Base-by-base conservation (phyloP, 2,329 filamentous ascomycete species). In the Fusarium sp. region DNA sequence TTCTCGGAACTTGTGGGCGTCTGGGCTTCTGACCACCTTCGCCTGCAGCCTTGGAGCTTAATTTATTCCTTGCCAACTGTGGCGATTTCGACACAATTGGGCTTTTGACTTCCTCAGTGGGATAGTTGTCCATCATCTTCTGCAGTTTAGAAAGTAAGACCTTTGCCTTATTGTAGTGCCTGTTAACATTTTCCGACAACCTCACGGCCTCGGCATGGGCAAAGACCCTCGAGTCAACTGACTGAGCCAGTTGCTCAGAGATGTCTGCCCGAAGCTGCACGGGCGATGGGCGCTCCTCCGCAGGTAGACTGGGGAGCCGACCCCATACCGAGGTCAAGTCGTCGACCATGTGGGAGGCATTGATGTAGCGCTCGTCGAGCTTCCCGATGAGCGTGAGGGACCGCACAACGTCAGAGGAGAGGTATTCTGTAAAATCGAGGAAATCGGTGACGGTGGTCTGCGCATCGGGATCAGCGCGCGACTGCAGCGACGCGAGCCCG, bases 371-470 rank as follows among this genome's bases (percentile, higher is more conserved):
- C 72, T 88, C 80, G 80, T 93, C 91, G 63, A 93, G 90, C 73
- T 92, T 88, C 63, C 89, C 88, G 70, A 93, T 91, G 40, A 93
- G 85, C 5, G 89, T 91, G 52, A 93, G 84, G 27, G 91, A 93
- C 66, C 91, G 89, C 71, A 88, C 85, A 77, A 93, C 88, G 79
- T 93, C 91, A 60, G 91, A 89, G 13, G 91, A 91, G 1, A 93
- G 87, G 81, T 93, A 92, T 80, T 93, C 91, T 75, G 90, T 92
- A 74, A 91, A 91, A 79, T 93, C 91, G 80, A 93, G 88, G 79
- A 92, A 93, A 81, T 93, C 91, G 69, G 90, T 92, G 20, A 92
- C 88, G n/a, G 91, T 92, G 8, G 91, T 90, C 77, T 92, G 90
- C 29, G 90, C 90, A 83, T 93, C 91, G 7, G 91, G 91, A 73